Percentiles rank a stretch among this genome's conserved stretches.
These are phyloP conservation scores for Cercophora newfieldiana DNA, from an alignment of 495 filamentous ascomycete genomes.

Conservation along the genomic window DNA sequence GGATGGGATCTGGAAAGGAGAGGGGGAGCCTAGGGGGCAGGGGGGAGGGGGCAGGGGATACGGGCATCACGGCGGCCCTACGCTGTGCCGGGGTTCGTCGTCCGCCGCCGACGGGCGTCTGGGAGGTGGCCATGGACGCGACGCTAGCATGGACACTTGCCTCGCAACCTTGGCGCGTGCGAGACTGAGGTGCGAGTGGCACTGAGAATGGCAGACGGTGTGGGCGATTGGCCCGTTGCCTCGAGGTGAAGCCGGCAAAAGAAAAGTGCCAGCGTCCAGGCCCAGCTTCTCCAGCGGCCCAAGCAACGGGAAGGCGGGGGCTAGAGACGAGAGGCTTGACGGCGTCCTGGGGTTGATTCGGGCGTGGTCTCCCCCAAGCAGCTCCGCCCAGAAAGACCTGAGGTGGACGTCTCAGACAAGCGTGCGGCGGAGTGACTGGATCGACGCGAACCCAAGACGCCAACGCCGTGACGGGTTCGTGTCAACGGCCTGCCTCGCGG, in stretches of 20 bases:
- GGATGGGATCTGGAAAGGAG: not conserved
- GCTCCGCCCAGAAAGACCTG: not conserved
- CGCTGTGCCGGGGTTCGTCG: not conserved
- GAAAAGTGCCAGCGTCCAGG: not conserved
- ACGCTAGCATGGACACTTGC: not conserved
- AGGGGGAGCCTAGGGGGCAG: too few species aligned
- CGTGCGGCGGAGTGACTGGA: not conserved
- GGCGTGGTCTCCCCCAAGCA: not conserved
- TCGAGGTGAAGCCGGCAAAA: not conserved
- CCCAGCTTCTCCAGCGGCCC: not conserved
- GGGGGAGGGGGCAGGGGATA: not conserved
- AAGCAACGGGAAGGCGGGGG: not conserved
- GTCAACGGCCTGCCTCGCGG: not conserved
- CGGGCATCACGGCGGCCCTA: not conserved
- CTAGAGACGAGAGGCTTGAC: not conserved
- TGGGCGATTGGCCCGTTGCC: not conserved
- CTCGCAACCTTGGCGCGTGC: not conserved
- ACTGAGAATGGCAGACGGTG: not conserved
- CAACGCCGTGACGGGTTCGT: not conserved
- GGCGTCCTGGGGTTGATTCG: too few species aligned
- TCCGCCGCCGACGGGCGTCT: not conserved
- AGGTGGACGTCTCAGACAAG: constrained; percentile 1
- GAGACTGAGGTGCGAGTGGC: too few species aligned
- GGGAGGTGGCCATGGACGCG: not conserved
- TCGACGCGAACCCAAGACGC: not conserved